A percentile compares a stretch with the other conserved stretches of the same genome.
Evolutionary conservation across 2,329 filamentous ascomycete genomes (phyloP).

Genomic region (Xylariaceae sp.): DNA sequence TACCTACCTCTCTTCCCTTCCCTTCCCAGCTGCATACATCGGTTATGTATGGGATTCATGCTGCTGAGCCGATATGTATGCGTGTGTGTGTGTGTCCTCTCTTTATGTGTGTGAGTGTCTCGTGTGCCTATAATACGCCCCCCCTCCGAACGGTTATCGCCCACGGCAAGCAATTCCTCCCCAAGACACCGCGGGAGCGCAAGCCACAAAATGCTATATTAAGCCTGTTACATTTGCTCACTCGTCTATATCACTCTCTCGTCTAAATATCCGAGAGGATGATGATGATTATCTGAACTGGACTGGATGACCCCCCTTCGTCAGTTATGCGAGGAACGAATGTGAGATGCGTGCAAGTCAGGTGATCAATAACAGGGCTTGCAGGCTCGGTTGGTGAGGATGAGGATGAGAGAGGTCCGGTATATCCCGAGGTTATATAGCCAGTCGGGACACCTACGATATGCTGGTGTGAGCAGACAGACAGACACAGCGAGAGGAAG

Average conservation of each 20-base stretch:
- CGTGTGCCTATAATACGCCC: neutral
- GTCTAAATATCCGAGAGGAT: neutral
- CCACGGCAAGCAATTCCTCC: constrained; percentile 8
- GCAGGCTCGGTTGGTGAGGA: no score
- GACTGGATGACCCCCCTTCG: no score
- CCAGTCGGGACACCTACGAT: no score
- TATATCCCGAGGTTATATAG: no score
- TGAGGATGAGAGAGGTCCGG: no score
- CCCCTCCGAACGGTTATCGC: constrained; percentile 18
- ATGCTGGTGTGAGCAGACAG: no score
- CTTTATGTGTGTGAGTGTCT: constrained; percentile 2
- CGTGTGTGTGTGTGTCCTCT: neutral
- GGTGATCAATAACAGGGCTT: no score
- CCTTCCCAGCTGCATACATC: neutral
- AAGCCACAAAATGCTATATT: constrained; percentile 22
- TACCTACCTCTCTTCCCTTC: neutral
- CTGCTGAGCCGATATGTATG: no score
- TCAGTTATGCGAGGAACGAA: neutral
- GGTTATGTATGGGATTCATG: neutral
- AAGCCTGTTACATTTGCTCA: constrained; percentile 9
- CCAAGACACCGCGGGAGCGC: constrained; percentile 16
- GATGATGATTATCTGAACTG: neutral
- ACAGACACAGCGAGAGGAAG: no score
- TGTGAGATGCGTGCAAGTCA: no score
- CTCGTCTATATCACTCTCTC: neutral